A percentile compares a stretch with the other conserved stretches of the same genome.
phyloP scores from a whole-genome alignment of 78 protist genomes.

The Guillardia theta region DNA sequence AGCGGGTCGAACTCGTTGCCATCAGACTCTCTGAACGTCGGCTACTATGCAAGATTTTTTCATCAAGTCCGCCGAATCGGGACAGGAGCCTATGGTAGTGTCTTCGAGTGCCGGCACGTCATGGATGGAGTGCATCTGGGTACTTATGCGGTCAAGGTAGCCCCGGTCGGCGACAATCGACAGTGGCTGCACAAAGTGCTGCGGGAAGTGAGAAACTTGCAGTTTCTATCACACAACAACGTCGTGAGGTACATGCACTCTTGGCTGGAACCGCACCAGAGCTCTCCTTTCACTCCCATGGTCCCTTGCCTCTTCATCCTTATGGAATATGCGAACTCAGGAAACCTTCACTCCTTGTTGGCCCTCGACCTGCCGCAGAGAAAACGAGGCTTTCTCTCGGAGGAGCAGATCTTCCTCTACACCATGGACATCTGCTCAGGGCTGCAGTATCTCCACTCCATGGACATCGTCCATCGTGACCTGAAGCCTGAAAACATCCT shows the following conservation, averaged over 20 bases:
- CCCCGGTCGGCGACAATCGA: conserved; percentile 17
- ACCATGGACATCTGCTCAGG: neutral
- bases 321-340: neutral
- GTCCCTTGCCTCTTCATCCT: conserved; percentile 36
- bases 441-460: neutral
- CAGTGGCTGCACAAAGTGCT: conserved; percentile 9
- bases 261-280: neutral
- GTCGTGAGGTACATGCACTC: neutral
- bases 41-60: neutral
- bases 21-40: no score
- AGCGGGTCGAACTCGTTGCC: no score
- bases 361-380: neutral
- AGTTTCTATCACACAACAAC: neutral
- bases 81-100: conserved; percentile 7
- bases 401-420: neutral
- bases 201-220: neutral
- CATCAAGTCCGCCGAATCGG: conserved; percentile 14
- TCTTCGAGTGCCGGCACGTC: conserved; percentile 1
- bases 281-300: neutral
- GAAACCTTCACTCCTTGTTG: neutral
- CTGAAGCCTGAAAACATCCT: conserved; percentile 10
- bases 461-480: conserved; percentile 36
- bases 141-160: neutral
- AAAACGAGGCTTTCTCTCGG: neutral
- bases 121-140: conserved; percentile 8